phyloP scores from a whole-genome alignment of 495 filamentous ascomycete species.

The Platismatia glauca region DNA sequence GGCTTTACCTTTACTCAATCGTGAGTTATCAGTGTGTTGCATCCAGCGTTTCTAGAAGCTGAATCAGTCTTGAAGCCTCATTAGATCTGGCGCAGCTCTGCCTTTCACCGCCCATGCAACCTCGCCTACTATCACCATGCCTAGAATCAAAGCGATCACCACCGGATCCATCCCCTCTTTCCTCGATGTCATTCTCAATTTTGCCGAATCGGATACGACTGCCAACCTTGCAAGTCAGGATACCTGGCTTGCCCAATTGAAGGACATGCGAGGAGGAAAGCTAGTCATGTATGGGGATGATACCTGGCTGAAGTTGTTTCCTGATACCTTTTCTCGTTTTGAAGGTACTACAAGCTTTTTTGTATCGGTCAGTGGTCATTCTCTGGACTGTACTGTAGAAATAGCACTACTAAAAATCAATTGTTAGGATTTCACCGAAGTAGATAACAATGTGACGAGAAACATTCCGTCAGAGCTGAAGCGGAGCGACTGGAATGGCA shows the following conservation, averaged over 20 bases:
- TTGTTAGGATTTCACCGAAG: constrained; percentile 89
- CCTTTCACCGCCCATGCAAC: constrained; percentile 96
- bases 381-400: constrained; percentile 13
- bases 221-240: constrained; percentile 82
- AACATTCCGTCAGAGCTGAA: constrained; percentile 70
- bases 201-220: constrained; percentile 85
- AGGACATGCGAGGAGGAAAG: constrained; percentile 55
- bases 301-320: constrained; percentile 97
- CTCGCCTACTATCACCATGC: constrained; percentile 97
- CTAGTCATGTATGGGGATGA: constrained; percentile 96
- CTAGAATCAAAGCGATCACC: constrained; percentile 91
- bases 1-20: constrained; percentile 87
- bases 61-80: constrained; percentile 50
- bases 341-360: constrained; percentile 98
- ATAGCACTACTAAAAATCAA: constrained; percentile 24
- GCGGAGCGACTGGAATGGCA: constrained; percentile 77
- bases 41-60: constrained; percentile 3
- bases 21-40: constrained; percentile 36
- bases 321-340: constrained; percentile 67
- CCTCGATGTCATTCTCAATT: constrained; percentile 91
- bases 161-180: constrained; percentile 96
- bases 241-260: constrained; percentile 91
- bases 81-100: constrained; percentile 69
- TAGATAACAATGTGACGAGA: constrained; percentile 94
- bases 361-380: constrained; percentile 70